Conservation (phyloP, 139 green algal species). For the Pedinophyceae sp. region DNA sequence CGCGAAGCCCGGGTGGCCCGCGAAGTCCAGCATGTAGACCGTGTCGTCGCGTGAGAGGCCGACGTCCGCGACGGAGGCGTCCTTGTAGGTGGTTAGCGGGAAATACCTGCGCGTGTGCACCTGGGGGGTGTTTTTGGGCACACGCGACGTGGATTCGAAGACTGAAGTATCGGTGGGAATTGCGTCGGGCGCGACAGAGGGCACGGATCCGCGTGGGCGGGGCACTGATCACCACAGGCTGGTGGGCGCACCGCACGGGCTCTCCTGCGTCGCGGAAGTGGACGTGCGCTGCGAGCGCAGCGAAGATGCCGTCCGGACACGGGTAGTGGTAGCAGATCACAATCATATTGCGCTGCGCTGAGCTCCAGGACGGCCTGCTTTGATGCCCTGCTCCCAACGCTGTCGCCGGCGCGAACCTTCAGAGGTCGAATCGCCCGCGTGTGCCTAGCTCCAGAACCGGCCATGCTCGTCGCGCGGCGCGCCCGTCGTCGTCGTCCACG, state of each 20-base stretch:
- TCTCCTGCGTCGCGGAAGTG: slow-evolving; percentile 5
- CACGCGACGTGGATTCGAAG: background rate
- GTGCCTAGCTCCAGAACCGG: too few species aligned
- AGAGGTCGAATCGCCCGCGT: too few species aligned
- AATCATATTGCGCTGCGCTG: too few species aligned
- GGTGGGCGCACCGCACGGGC: background rate
- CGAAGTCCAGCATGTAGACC: slow-evolving; percentile 36
- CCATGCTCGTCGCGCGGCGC: too few species aligned
- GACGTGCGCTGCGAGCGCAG: slow-evolving; percentile 17
- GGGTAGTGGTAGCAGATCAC: slow-evolving; percentile 29
- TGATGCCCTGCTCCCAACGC: too few species aligned
- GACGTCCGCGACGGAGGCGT: slow-evolving; percentile 2
- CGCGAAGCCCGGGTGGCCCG: slow-evolving; percentile 24
- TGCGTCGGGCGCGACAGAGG: background rate
- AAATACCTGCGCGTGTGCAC: background rate
- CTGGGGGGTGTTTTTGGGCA: too few species aligned
- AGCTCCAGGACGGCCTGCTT: too few species aligned
- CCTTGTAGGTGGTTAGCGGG: background rate
- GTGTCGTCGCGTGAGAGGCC: slow-evolving; percentile 6
- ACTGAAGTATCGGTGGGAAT: background rate
- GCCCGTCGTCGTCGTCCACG: too few species aligned
- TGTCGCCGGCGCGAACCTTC: too few species aligned
- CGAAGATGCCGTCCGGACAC: slow-evolving; percentile 27
- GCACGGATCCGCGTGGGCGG: too few species aligned
- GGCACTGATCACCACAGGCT: background rate